These are phyloP conservation scores for Rhynchospora pubera DNA, from an alignment of 176 grass and related monocot species.

Conservation along the genomic window DNA sequence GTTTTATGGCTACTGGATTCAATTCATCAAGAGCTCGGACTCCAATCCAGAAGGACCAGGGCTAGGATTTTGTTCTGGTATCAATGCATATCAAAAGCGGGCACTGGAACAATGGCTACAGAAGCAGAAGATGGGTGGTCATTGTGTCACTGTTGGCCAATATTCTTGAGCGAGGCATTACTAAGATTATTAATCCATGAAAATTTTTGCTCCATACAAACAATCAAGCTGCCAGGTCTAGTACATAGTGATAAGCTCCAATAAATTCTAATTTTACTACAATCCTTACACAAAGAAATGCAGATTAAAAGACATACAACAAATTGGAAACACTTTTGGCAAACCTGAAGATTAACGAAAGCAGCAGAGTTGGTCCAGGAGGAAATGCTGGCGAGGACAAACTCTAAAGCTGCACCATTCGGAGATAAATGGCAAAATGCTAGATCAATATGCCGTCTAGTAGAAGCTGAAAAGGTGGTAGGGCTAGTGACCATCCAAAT, in stretches of 20 bases:
- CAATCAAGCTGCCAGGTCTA: neutral
- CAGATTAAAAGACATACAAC: neutral
- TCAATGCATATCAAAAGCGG: neutral
- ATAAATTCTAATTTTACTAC: neutral
- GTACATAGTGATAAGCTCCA: too few species aligned
- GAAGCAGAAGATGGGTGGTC: too few species aligned
- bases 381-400: conserved; percentile 54
- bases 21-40: neutral
- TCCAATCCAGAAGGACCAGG: too few species aligned
- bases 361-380: conserved; percentile 41
- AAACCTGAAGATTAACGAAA: conserved; percentile 94
- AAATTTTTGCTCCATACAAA: neutral
- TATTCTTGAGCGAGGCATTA: too few species aligned
- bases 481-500: conserved; percentile 70
- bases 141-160: too few species aligned
- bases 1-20: neutral
- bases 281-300: neutral
- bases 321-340: neutral
- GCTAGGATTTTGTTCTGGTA: neutral
- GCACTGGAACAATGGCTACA: neutral
- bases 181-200: too few species aligned
- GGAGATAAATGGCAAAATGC: conserved; percentile 88
- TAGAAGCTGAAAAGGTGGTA: conserved; percentile 44
- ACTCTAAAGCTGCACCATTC: conserved; percentile 68
- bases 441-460: conserved; percentile 63